Evolutionary conservation across 495 filamentous ascomycete species (phyloP).

Genomic region (Xylaria nigripes): DNA sequence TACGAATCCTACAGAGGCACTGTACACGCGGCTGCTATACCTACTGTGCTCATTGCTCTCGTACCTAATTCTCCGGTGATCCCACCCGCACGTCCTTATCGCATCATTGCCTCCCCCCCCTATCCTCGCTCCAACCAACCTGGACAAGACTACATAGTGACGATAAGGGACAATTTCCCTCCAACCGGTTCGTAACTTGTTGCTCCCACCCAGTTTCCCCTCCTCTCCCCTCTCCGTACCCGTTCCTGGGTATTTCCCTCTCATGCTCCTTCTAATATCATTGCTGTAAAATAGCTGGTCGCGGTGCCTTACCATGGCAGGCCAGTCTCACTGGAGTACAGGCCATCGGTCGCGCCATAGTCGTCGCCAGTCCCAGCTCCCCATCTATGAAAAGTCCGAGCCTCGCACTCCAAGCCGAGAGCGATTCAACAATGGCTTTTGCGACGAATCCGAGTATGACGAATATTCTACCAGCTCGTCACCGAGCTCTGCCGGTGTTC

Average conservation of each 20-base stretch:
- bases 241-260: background rate
- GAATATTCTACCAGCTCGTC: conserved; percentile 34
- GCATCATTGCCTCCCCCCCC: background rate
- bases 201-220: background rate
- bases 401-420: conserved; percentile 29
- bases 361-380: conserved; percentile 31
- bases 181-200: background rate
- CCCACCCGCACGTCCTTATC: background rate
- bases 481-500: conserved; percentile 37
- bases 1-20: no score
- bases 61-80: background rate
- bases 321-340: conserved; percentile 18
- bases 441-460: conserved; percentile 36
- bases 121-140: background rate
- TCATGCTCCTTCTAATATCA: background rate
- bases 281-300: background rate
- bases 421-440: conserved; percentile 35
- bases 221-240: background rate
- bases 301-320: conserved; percentile 20
- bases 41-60: background rate
- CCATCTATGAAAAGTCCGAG: conserved; percentile 32
- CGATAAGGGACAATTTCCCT: background rate
- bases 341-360: conserved; percentile 28
- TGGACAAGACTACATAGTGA: background rate
- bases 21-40: background rate